Evolutionary conservation across 768 basidiomycete species (phyloP).

Genomic region (Auricularia cornea): DNA sequence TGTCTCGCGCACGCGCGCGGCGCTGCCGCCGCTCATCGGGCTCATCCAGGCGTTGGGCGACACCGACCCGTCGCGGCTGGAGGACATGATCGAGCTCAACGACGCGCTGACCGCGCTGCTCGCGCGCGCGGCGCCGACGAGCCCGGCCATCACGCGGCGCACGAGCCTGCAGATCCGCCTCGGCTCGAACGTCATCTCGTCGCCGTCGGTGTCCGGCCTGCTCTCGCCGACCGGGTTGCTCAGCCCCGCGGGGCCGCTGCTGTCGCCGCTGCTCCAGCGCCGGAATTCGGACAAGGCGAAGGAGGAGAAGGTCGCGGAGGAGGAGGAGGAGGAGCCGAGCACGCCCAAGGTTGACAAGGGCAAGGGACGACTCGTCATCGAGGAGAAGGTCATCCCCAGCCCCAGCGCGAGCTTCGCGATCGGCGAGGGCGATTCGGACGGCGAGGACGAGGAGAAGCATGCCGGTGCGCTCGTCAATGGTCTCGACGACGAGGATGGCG

Average conservation of each 20-base stretch:
- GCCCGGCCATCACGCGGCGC: slow-evolving; percentile 12
- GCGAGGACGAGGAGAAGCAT: slow-evolving; percentile 21
- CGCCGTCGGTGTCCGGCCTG: neutral
- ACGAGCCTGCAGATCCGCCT: slow-evolving; percentile 2
- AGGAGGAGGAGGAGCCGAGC: slow-evolving; percentile 29
- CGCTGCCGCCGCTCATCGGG: slow-evolving; percentile 42
- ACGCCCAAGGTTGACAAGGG: slow-evolving; percentile 73
- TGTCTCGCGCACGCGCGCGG: slow-evolving; percentile 40
- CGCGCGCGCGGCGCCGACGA: slow-evolving; percentile 35
- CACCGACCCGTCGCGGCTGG: slow-evolving; percentile 45
- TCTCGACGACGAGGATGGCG: neutral
- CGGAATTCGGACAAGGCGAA: slow-evolving; percentile 1
- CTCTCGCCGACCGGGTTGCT: neutral
- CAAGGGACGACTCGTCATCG: slow-evolving; percentile 39
- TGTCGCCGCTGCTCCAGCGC: neutral
- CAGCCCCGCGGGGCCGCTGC: slow-evolving; percentile 21
- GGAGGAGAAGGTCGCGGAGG: slow-evolving; percentile 42
- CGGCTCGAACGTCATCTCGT: neutral
- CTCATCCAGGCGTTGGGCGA: slow-evolving; percentile 36
- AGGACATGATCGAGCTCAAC: slow-evolving; percentile 61
- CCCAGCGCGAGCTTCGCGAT: slow-evolving; percentile 2
- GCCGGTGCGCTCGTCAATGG: slow-evolving; percentile 12
- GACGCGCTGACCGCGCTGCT: slow-evolving; percentile 59
- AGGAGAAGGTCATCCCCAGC: slow-evolving; percentile 5
- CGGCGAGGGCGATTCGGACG: slow-evolving; percentile 11